A percentile compares a stretch with the other conserved stretches of the same genome.
These are phyloP conservation scores for Xanthoconium stramineum DNA, from an alignment of 768 basidiomycete genomes.

Conservation along the genomic window DNA sequence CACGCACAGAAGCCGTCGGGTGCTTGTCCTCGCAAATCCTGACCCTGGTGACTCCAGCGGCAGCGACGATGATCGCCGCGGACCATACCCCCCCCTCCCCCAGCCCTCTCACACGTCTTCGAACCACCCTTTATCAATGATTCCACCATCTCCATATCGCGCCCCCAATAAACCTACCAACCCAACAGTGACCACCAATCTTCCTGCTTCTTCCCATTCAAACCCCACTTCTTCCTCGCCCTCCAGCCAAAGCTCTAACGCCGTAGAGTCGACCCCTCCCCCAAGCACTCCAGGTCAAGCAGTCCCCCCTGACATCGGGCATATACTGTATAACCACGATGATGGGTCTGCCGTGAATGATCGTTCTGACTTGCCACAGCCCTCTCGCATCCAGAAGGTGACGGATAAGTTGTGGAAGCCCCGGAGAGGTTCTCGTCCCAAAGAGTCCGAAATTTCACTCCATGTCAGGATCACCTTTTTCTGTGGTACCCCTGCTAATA, in stretches of 20 bases:
- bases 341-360: slow-evolving; percentile 33
- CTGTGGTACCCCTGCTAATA: slow-evolving; percentile 13
- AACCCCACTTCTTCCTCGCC: slow-evolving; percentile 67
- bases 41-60: slow-evolving; percentile 46
- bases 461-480: slow-evolving; percentile 12
- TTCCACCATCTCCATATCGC: slow-evolving; percentile 19
- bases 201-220: slow-evolving; percentile 38
- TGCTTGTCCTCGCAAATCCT: slow-evolving; percentile 62
- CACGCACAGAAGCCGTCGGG: slow-evolving; percentile 34
- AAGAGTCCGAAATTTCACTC: slow-evolving; percentile 28
- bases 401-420: slow-evolving; percentile 24
- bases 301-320: slow-evolving; percentile 40
- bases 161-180: slow-evolving; percentile 16
- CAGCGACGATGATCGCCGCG: slow-evolving; percentile 35
- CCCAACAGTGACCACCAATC: slow-evolving; percentile 37
- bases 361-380: slow-evolving; percentile 27
- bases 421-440: slow-evolving; percentile 30
- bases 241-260: slow-evolving; percentile 60
- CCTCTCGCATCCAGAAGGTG: slow-evolving; percentile 34
- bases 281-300: slow-evolving; percentile 60
- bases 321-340: slow-evolving; percentile 37
- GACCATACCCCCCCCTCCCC: slow-evolving; percentile 10
- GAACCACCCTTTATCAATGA: slow-evolving; percentile 26
- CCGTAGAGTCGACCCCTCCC: slow-evolving; percentile 67
- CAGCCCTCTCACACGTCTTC: slow-evolving; percentile 26